Evolutionary conservation across 805 yeast species (phyloP).

Genomic region (Pichia sporocuriosa): DNA sequence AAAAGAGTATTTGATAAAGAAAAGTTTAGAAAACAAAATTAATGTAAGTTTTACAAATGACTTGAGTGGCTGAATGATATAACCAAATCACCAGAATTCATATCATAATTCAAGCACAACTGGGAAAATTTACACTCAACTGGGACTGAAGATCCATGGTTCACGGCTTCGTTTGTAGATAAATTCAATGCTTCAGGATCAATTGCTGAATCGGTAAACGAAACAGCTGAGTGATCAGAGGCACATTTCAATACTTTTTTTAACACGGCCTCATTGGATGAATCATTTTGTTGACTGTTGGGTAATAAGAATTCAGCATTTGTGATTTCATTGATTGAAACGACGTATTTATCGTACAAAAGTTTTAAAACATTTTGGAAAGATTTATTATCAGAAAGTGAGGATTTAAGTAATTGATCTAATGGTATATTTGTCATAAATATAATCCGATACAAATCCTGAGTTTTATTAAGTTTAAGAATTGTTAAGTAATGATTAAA

Average conservation of each 20-base stretch:
- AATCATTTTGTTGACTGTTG: constrained; percentile 4
- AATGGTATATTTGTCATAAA: constrained; percentile 18
- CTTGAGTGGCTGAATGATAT: constrained; percentile 27
- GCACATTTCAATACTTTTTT: constrained; percentile 18
- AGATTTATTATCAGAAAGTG: constrained; percentile 19
- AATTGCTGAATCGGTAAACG: constrained; percentile 17
- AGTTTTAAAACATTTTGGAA: constrained; percentile 18
- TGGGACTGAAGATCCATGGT: constrained; percentile 6
- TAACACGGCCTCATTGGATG: constrained; percentile 6
- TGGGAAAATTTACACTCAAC: constrained; percentile 24
- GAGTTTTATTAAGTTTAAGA: constrained; percentile 20
- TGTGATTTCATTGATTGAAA: constrained; percentile 25
- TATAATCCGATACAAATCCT: constrained; percentile 23
- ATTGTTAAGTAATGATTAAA: constrained; percentile 23
- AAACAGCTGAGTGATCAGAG: constrained; percentile 13
- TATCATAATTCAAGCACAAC: constrained; percentile 23
- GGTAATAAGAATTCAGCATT: constrained; percentile 26
- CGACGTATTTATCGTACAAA: constrained; percentile 25
- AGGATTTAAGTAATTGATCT: constrained; percentile 19
- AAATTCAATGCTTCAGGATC: constrained; percentile 20
- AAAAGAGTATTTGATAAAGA: neutral
- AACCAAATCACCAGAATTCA: constrained; percentile 22
- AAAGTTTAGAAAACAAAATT: neutral
- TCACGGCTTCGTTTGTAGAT: constrained; percentile 7
- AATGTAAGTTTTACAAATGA: constrained; percentile 15